Evolutionary conservation across 2,329 filamentous ascomycete genomes (phyloP).

Genomic region (Chrysoporthe cubensis): DNA sequence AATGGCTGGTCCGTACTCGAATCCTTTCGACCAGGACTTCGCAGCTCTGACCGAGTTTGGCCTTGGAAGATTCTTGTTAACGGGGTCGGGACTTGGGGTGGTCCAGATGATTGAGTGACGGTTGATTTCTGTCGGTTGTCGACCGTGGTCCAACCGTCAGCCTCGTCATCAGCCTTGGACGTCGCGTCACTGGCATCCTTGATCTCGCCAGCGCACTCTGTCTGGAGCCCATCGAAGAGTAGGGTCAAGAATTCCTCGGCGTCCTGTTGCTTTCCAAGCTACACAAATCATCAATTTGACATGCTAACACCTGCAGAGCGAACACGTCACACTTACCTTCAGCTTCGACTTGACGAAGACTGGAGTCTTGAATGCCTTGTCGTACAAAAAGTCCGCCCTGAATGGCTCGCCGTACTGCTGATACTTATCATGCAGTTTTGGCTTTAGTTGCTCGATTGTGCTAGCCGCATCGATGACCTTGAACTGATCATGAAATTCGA

Average conservation of each 20-base stretch:
- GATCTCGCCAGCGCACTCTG: constrained; percentile 86
- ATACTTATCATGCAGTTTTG: constrained; percentile 75
- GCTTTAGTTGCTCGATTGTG: constrained; percentile 73
- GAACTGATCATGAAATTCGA: constrained; percentile 95
- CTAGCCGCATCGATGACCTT: constrained; percentile 79
- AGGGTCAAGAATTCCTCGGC: constrained; percentile 97
- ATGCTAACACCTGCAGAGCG: neutral
- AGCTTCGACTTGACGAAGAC: constrained; percentile 84
- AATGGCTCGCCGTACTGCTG: constrained; percentile 92
- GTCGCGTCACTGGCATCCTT: constrained; percentile 25
- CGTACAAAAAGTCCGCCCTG: constrained; percentile 92
- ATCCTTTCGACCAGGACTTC: constrained; percentile 82
- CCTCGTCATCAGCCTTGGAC: constrained; percentile 34
- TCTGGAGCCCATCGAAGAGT: constrained; percentile 87
- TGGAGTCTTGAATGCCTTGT: constrained; percentile 78
- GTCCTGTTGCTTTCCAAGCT: constrained; percentile 96
- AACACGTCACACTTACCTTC: constrained; percentile 63
- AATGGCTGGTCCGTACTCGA: constrained; percentile 94
- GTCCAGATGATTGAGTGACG: constrained; percentile 83
- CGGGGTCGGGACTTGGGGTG: constrained; percentile 73
- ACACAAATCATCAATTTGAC: constrained; percentile 36
- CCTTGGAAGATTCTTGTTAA: constrained; percentile 95
- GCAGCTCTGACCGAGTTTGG: constrained; percentile 85
- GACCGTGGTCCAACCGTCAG: constrained; percentile 87
- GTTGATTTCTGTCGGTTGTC: constrained; percentile 88